Conservation (phyloP, 805 yeast species). For the Myxozyma geophila region DNA sequence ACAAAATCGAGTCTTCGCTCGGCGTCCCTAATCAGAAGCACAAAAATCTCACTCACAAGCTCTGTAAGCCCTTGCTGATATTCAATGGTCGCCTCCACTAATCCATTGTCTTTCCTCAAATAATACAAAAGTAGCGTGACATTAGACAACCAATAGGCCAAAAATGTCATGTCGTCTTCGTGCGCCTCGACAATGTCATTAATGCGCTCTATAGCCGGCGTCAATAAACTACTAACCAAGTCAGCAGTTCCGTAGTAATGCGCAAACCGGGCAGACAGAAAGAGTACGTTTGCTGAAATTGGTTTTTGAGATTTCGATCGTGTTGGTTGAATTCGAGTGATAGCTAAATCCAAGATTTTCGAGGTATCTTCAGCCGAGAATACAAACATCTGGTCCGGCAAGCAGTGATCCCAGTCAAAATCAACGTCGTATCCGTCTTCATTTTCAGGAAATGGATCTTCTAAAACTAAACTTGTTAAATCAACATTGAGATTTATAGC, state of each 20-base stretch:
- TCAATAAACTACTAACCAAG: constrained; percentile 43
- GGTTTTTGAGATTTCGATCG: constrained; percentile 47
- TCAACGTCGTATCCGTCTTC: constrained; percentile 36
- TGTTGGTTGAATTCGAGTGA: constrained; percentile 46
- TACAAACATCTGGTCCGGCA: constrained; percentile 50
- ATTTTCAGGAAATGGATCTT: constrained; percentile 30
- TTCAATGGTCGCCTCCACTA: constrained; percentile 40
- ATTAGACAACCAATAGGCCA: constrained; percentile 87
- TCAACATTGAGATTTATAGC: constrained; percentile 44
- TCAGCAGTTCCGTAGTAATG: constrained; percentile 45
- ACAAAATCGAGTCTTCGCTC: constrained; percentile 46
- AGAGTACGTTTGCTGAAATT: constrained; percentile 50
- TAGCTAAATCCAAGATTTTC: constrained; percentile 46
- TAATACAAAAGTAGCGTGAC: constrained; percentile 78
- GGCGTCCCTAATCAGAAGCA: constrained; percentile 45
- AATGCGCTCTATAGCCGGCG: constrained; percentile 43
- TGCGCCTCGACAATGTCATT: constrained; percentile 43
- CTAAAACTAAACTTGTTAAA: constrained; percentile 38
- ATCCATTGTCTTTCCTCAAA: constrained; percentile 64
- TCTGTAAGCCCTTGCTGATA: constrained; percentile 42
- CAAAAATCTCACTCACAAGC: constrained; percentile 44
- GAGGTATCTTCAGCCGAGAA: constrained; percentile 47
- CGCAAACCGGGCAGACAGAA: constrained; percentile 49
- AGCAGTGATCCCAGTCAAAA: constrained; percentile 50
- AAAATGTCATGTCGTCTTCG: constrained; percentile 47